Conservation (phyloP, 768 basidiomycete species). For the Boletales sp. region DNA sequence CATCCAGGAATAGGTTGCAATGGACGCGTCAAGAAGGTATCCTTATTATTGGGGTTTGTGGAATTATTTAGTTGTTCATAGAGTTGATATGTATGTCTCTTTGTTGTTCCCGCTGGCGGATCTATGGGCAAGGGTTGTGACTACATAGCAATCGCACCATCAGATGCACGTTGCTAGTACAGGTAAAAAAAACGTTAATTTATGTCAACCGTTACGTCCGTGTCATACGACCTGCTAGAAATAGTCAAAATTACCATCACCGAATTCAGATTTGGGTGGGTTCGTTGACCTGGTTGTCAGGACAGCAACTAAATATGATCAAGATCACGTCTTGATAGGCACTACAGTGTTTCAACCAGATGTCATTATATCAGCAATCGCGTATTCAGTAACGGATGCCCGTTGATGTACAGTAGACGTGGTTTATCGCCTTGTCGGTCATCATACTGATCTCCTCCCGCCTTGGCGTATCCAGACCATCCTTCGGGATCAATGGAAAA, state of each 20-base stretch:
- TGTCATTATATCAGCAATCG: conserved; percentile 53
- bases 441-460: conserved; percentile 14
- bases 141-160: too few species aligned
- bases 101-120: too few species aligned
- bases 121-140: too few species aligned
- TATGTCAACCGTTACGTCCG: too few species aligned
- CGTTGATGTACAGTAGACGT: conserved; percentile 71
- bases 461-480: conserved; percentile 21
- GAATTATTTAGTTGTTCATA: conserved; percentile 7
- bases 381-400: conserved; percentile 73
- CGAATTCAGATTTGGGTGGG: too few species aligned
- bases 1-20: conserved; percentile 54
- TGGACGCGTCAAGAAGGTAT: conserved; percentile 17
- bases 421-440: conserved; percentile 32
- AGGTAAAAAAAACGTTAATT: too few species aligned
- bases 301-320: too few species aligned
- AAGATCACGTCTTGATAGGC: too few species aligned
- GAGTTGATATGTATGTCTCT: neutral
- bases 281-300: too few species aligned
- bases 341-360: neutral
- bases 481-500: conserved; percentile 46
- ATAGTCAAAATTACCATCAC: too few species aligned
- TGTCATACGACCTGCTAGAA: too few species aligned
- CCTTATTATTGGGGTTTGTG: conserved; percentile 13
- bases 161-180: too few species aligned